phyloP scores from a whole-genome alignment of 305 asterid species.

The Plantago lanceolata region DNA sequence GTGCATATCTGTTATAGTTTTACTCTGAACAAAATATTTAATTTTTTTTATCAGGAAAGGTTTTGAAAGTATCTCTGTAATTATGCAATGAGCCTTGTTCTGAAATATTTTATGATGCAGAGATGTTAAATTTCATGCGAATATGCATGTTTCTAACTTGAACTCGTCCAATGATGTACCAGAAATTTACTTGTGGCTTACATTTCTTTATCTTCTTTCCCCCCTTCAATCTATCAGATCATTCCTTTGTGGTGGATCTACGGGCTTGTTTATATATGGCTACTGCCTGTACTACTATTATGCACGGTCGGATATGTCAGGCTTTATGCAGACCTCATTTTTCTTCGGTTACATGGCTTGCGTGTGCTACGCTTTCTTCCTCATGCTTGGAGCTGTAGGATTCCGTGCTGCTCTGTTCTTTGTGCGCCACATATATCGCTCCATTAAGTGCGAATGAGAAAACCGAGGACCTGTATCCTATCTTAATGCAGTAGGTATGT shows the following conservation, averaged over 20 bases:
- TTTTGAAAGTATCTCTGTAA: no score
- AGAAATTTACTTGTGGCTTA: background rate
- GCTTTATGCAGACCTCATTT: conserved; percentile 74
- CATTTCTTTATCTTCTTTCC: background rate
- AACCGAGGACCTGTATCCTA: background rate
- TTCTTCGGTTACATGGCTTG: conserved; percentile 81
- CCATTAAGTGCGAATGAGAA: conserved; percentile 54
- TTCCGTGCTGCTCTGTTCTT: conserved; percentile 76
- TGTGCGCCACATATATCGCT: conserved; percentile 66
- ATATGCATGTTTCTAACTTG: no score
- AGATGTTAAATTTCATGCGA: no score
- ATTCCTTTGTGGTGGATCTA: conserved; percentile 75
- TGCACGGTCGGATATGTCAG: conserved; percentile 77
- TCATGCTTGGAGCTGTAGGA: conserved; percentile 77
- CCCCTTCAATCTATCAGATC: conserved; percentile 34
- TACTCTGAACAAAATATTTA: no score
- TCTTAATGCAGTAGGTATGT: conserved; percentile 24
- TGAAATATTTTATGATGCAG: no score
- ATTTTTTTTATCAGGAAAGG: no score
- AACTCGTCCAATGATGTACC: background rate
- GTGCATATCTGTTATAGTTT: background rate
- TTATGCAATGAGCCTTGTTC: no score
- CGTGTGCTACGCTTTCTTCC: conserved; percentile 72
- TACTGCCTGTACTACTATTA: conserved; percentile 73
- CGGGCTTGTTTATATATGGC: conserved; percentile 66